phyloP scores from a whole-genome alignment of 208 protist species.

The Trypanosoma caninum region DNA sequence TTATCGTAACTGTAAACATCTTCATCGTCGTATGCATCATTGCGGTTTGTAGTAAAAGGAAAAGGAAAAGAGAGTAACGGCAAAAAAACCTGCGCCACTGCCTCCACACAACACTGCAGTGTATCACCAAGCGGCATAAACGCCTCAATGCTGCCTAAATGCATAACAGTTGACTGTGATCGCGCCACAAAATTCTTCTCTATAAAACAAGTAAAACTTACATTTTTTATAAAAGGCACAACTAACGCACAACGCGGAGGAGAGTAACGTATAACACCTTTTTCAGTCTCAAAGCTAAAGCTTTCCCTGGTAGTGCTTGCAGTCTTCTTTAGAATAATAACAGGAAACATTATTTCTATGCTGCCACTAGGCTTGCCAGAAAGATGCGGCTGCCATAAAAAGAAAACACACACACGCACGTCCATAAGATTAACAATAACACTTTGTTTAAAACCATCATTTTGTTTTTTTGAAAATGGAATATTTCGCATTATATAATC shows the following conservation, averaged over 20 bases:
- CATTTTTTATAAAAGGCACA: conserved; percentile 23
- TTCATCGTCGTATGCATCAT: too few species aligned
- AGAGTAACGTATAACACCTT: conserved; percentile 17
- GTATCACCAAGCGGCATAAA: conserved; percentile 30
- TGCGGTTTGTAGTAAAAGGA: neutral
- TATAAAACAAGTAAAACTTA: conserved; percentile 16
- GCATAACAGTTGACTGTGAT: conserved; percentile 6
- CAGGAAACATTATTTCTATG: conserved; percentile 22
- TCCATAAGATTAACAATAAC: conserved; percentile 21
- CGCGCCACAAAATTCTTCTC: conserved; percentile 13
- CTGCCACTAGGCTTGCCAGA: neutral
- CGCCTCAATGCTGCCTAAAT: conserved; percentile 23
- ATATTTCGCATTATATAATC: conserved; percentile 16
- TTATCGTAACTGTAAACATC: too few species aligned
- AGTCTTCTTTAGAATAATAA: conserved; percentile 18
- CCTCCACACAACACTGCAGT: conserved; percentile 31
- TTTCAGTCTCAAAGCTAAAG: conserved; percentile 25
- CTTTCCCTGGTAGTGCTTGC: conserved; percentile 4
- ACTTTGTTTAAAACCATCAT: conserved; percentile 28
- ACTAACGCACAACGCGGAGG: conserved; percentile 7
- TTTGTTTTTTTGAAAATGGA: conserved; percentile 23
- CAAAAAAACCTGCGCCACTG: conserved; percentile 24
- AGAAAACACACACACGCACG: conserved; percentile 20
- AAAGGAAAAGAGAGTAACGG: conserved; percentile 14
- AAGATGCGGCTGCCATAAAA: neutral